phyloP scores from a whole-genome alignment of 257 asterid genomes.

The Thymus mandschuricus region DNA sequence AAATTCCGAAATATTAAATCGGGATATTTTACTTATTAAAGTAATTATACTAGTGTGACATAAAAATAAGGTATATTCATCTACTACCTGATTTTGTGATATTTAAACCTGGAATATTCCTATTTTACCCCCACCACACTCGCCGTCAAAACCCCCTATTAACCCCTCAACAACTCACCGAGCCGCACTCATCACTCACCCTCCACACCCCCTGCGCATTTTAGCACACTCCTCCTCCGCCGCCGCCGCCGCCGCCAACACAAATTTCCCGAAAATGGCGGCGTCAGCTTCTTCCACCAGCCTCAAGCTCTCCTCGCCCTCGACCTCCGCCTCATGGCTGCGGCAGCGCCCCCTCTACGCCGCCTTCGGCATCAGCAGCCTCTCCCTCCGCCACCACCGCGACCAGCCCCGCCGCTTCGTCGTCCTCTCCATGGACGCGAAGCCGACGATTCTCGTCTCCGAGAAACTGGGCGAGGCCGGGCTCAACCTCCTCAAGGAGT shows the following conservation, averaged over 20 bases:
- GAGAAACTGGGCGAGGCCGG: constrained; percentile 96
- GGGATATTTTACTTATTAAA: too few species aligned
- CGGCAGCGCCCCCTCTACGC: constrained; percentile 41
- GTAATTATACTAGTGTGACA: too few species aligned
- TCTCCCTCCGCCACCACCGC: constrained; percentile 38
- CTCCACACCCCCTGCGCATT: constrained; percentile 21
- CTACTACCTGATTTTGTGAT: not conserved
- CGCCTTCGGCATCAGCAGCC: constrained; percentile 44
- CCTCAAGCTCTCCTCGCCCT: constrained; percentile 45
- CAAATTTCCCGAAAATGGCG: constrained; percentile 48
- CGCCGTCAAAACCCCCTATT: constrained; percentile 24
- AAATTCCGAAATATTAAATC: too few species aligned
- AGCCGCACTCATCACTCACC: constrained; percentile 26
- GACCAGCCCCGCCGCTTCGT: constrained; percentile 48
- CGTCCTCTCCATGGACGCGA: constrained; percentile 73
- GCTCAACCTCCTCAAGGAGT: constrained; percentile 61
- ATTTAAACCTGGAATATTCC: not conserved
- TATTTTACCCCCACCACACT: not conserved
- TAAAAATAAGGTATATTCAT: too few species aligned
- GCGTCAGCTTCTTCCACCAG: constrained; percentile 52
- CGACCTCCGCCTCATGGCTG: constrained; percentile 46
- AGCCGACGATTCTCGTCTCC: constrained; percentile 86
- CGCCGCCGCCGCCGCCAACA: not conserved
- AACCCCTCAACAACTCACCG: not conserved
- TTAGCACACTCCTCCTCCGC: not conserved